Evolutionary conservation across 192 early-diverging fungal species (phyloP), one percentile per base, ranked within the genome.

Genomic region (Cladochytrium replicatum): DNA sequence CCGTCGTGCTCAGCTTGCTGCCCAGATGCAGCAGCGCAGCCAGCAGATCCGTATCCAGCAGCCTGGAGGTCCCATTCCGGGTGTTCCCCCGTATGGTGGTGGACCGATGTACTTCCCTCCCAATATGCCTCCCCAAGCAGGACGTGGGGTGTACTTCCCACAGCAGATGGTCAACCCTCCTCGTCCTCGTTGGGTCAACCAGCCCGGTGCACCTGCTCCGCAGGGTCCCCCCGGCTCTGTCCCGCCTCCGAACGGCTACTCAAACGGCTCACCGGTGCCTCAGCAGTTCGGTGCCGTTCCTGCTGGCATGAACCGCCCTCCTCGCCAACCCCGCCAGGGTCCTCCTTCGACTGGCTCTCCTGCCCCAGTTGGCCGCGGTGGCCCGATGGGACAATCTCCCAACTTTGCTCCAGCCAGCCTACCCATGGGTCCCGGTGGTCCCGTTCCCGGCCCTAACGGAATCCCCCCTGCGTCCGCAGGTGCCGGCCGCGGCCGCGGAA

Each of bases 1-100:
- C 61, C 84, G 96, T 52, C 83, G 88, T 63, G 86, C 87, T 46
- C 92, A 99, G 72, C 84, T 97, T 53, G 91, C 93, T 67, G 89
- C 91, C 15, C 88, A 93, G 68, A 87, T 93, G 66, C 82, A 85
- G 54, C 92, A 96, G 69, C 80, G 93, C 55, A 81, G 73, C 46
- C n/a, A n/a, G n/a, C 83, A 84, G 64, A 69, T 88, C 50, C 83
- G 87, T 60, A 80, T 86, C 67, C 82, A 83, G 66, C 80, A 86
- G 67, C 61, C 61, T 37, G 68, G 46, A 7, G 60, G 55, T 31
- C 57, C 65, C 46, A 47, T 63, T 22, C 71, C 67, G 38, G 67
- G 69, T 0, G 26, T 64, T 9, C 61, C 74, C 27, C 69, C 68
- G 52, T 84, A 78, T 65, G 66, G 66, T 41, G 76, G 71, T 42